Base-by-base conservation (phyloP, 2,329 filamentous ascomycete genomes). In the Pseudogymnoascus sp. region DNA sequence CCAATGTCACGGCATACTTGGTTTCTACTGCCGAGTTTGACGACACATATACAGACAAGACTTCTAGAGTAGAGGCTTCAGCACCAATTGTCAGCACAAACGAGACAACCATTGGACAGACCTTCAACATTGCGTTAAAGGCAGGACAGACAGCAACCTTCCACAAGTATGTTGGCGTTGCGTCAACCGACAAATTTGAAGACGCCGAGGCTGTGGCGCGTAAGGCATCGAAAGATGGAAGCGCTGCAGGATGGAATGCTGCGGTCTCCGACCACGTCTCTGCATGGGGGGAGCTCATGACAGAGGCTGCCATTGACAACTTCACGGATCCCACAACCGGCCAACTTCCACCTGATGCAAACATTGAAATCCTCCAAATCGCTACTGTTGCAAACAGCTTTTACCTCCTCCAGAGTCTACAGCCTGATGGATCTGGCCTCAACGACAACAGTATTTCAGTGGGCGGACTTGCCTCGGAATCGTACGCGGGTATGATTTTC, bases 131-230 rank as follows among this genome's bases (percentile, higher is more conserved):
- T 29, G 75, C 73, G 1, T 76, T 90, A 5, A 75, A 75, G 31
- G 79, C 80, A 2, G 82, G 83, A 1, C 70, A 82, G 67, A 79
- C 79, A 0, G 77, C 83, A 2, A 82, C 78, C 1, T 74, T 90
- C 54, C 82, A 80, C 57, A 91, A 91, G 70, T 90, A 81, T 67
- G 79, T 91, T 14, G 88, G 88, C 29, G 81, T 80, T 60, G 87
- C 88, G 3, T 89, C 87, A 1, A 82, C 81, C 0, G 88, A 91
- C 72, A 87, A 86, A 0, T 91, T 90, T 69, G 66, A 75, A 0
- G 75, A 87, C 66, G 82, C 87, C 0, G 76, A 82, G 64, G 69
- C 72, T 18, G 77, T 79, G 1, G 88, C 88, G 1, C 77, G 78
- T 64, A 71, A 79, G 5, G 86, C 86, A 1, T 84, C 82, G 0